Evolutionary conservation across 371 early-diverging fungal genomes (phyloP), one percentile per base, ranked within the genome.

Genomic region (Neoconidiobolus thromboides): DNA sequence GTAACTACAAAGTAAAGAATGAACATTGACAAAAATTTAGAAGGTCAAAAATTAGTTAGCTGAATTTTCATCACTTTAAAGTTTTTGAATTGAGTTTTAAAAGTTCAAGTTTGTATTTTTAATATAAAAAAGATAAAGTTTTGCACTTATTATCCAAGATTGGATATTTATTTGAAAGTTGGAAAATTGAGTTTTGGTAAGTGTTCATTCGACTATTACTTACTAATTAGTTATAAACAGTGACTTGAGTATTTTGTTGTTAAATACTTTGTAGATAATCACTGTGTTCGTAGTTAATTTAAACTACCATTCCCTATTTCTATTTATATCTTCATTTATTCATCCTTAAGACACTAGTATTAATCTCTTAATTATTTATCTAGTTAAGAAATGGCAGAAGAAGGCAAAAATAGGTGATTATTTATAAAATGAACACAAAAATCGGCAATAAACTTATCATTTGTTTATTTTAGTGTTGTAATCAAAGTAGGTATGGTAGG

Each of bases 401-500:
- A 57, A 14, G 57, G 57, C 10, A 57, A 46, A 26, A 57, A 46
- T 37, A 57, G 57, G 57, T 51, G 26, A 51, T 14, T 36, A 51
- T 51, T 51, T 51, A 7, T 57, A 44, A 44, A 2, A 10, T 3
- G 12, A 14, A 44, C 3, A 14, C 12, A 10, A 26, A 4, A 6
- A 10, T n/a, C n/a, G 12, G 15, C 14, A 57, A 12, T 46, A 12
- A 2, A 5, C 36, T 38, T 36, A 3, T 9, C 3, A 41, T 40
- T 9, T 43, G 12, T 44, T 57, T 57, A 26, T 38, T 26, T 41
- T 54, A 75, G 73, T 66, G 81, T 91, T 43, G 79, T 92, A 15
- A 68, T 92, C 54, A 99, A 99, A 71, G 90, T 97, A 58, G 96
- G 97, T 26, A 90, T 99, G 80, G 89, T 99, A 47, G 99, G 99